Percentiles rank a stretch among this genome's conserved stretches.
Conservation (phyloP, 192 early-diverging fungal genomes). For the Haplosporangium gracile region DNA sequence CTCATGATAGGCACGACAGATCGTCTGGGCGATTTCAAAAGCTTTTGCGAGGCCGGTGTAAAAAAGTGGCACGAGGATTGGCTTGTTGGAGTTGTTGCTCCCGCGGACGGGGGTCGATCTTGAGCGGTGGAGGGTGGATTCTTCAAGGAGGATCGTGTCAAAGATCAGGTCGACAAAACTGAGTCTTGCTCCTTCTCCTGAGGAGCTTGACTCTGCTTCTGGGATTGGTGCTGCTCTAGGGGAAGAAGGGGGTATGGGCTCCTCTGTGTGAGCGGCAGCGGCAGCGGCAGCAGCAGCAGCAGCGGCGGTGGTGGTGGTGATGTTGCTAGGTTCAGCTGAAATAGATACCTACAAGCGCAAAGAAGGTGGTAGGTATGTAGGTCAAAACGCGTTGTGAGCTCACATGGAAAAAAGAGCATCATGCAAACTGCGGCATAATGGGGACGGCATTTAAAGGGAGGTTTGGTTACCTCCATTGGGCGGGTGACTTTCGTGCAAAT, state of each 20-base stretch:
- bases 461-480: too few relatives aligned
- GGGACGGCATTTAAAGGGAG: too few relatives aligned
- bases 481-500: too few relatives aligned
- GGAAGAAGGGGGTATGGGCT: neutral
- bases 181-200: neutral
- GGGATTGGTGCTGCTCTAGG: neutral
- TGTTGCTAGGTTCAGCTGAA: neutral
- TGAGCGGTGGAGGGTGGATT: neutral
- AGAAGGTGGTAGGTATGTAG: too few relatives aligned
- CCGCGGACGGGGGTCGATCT: neutral
- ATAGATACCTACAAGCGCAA: neutral
- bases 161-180: slow-evolving; percentile 8
- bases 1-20: neutral
- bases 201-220: neutral
- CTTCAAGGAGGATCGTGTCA: slow-evolving; percentile 19
- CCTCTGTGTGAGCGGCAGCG: neutral
- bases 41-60: neutral
- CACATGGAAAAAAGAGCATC: too few relatives aligned
- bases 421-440: too few relatives aligned
- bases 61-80: neutral
- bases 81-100: neutral
- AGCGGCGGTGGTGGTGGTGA: neutral
- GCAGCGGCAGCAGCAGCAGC: too few relatives aligned
- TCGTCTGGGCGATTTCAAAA: slow-evolving; percentile 1
- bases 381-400: too few relatives aligned